Evolutionary conservation across 176 grass and related monocot genomes (phyloP).

Genomic region (Secale cereale): DNA sequence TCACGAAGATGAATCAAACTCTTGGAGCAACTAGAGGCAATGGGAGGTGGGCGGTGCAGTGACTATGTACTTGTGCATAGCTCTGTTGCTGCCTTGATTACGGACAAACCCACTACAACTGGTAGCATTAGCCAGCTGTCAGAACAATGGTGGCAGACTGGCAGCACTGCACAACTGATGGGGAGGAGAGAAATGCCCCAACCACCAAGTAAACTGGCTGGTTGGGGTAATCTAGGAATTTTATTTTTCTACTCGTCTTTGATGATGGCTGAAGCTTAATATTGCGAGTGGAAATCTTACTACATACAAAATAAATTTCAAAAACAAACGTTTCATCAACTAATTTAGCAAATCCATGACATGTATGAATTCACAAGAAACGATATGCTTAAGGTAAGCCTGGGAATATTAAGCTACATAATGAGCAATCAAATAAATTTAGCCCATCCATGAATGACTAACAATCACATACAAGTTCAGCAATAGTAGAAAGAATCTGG

Average conservation of each 20-base stretch:
- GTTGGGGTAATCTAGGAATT: not conserved
- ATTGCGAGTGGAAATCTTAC: not conserved
- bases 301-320: not conserved
- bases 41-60: not conserved
- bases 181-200: not conserved
- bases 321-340: not conserved
- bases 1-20: not conserved
- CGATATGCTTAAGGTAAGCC: not conserved
- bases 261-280: not conserved
- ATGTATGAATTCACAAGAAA: not conserved
- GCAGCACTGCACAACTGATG: not conserved
- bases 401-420: not conserved
- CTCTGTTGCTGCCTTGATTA: not conserved
- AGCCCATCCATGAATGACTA: not conserved
- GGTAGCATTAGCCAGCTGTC: not conserved
- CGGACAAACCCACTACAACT: not conserved
- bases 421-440: not conserved
- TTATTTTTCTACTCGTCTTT: not conserved
- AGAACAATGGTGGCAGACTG: not conserved
- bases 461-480: not conserved
- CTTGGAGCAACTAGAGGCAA: not conserved
- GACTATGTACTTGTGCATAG: not conserved
- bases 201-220: not conserved
- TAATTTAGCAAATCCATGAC: not conserved
- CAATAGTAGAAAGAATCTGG: not conserved